Evolutionary conservation across 2,329 filamentous ascomycete genomes (phyloP).

Genomic region (Proliferodiscus dingleyae): DNA sequence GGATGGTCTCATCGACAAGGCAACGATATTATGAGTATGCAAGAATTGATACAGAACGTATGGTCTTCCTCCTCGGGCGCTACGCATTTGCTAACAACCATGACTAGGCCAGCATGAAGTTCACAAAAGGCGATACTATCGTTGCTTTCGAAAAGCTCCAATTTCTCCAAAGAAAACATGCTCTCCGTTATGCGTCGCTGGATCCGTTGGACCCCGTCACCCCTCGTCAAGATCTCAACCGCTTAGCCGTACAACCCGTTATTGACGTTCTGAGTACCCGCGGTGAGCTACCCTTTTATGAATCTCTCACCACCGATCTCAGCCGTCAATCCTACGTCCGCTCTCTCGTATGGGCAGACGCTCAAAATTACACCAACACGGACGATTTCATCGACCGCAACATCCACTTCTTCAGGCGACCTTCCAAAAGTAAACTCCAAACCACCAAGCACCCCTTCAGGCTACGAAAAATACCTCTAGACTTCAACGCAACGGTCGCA

Average conservation of each 20-base stretch:
- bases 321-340: slow-evolving; percentile 42
- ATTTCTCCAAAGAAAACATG: slow-evolving; percentile 70
- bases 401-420: slow-evolving; percentile 51
- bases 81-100: slow-evolving; percentile 4
- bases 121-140: slow-evolving; percentile 85
- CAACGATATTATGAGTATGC: slow-evolving; percentile 66
- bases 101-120: slow-evolving; percentile 70
- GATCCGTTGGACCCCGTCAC: slow-evolving; percentile 7
- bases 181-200: slow-evolving; percentile 24
- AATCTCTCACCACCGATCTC: slow-evolving; percentile 12
- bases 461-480: slow-evolving; percentile 15
- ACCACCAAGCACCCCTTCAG: slow-evolving; percentile 13
- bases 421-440: slow-evolving; percentile 16
- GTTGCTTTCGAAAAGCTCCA: slow-evolving; percentile 76
- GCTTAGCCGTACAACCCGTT: slow-evolving; percentile 27
- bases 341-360: slow-evolving; percentile 47
- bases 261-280: too few species aligned
- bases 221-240: slow-evolving; percentile 22
- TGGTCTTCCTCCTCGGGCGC: slow-evolving; percentile 4
- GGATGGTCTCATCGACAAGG: slow-evolving; percentile 71
- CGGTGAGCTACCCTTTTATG: neutral
- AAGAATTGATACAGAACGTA: slow-evolving; percentile 66
- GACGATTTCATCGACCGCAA: slow-evolving; percentile 51
- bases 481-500: neutral
- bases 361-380: slow-evolving; percentile 53